A percentile compares a stretch with the other conserved stretches of the same genome.
Conservation (phyloP, 805 yeast genomes). For the Barnettozyma vustinii region DNA sequence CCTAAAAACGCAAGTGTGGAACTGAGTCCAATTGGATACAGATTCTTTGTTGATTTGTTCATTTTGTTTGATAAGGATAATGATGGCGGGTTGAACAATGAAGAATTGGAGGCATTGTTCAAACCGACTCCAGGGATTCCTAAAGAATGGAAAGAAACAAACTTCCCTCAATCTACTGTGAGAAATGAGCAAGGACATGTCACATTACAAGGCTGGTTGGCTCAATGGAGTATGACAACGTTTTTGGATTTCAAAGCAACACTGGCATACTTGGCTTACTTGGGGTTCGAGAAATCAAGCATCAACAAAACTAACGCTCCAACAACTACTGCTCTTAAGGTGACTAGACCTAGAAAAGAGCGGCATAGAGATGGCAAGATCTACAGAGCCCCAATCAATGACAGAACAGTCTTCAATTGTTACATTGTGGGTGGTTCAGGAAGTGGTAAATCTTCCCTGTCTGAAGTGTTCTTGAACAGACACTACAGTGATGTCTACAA, state of each 20-base stretch:
- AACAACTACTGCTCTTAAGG: conserved; percentile 53
- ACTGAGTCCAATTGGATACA: conserved; percentile 84
- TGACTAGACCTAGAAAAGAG: conserved; percentile 74
- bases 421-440: conserved; percentile 79
- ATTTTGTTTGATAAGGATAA: conserved; percentile 87
- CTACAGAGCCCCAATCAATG: conserved; percentile 65
- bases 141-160: conserved; percentile 72
- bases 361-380: conserved; percentile 60
- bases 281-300: conserved; percentile 64
- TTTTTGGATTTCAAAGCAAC: conserved; percentile 80
- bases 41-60: conserved; percentile 87
- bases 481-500: conserved; percentile 64
- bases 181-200: conserved; percentile 86
- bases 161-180: conserved; percentile 84
- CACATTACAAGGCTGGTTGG: conserved; percentile 96
- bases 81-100: conserved; percentile 87
- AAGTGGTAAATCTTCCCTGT: conserved; percentile 81
- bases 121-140: conserved; percentile 94
- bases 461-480: conserved; percentile 78
- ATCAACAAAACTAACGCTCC: conserved; percentile 15
- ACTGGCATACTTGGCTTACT: conserved; percentile 79
- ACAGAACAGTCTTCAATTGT: conserved; percentile 90
- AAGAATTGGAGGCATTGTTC: conserved; percentile 65
- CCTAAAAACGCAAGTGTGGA: conserved; percentile 78
- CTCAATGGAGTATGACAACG: conserved; percentile 98